phyloP scores from a whole-genome alignment of 805 yeast genomes.

The Torulaspora gathmanii region DNA sequence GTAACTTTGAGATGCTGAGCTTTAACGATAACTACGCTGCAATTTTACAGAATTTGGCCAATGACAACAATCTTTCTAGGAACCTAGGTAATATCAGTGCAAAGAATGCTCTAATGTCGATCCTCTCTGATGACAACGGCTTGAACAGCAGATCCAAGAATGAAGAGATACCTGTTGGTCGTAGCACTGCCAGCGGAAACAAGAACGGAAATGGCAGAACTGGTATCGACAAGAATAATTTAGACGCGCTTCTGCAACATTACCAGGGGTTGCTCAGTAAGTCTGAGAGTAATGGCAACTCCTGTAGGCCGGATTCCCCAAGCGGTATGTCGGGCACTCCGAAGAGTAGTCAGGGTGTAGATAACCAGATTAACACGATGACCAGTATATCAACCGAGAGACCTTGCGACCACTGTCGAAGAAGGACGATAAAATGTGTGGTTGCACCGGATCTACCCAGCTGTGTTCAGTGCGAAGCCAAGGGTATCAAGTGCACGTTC shows the following conservation, averaged over 20 bases:
- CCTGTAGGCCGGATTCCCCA: background rate
- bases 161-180: background rate
- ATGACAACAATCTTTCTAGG: slow-evolving; percentile 14
- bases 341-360: background rate
- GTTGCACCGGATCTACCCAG: slow-evolving; percentile 55
- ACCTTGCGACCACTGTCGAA: slow-evolving; percentile 83
- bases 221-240: slow-evolving; percentile 21
- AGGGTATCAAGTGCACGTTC: slow-evolving; percentile 69
- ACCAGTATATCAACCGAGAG: slow-evolving; percentile 16
- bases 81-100: slow-evolving; percentile 7
- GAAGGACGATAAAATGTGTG: slow-evolving; percentile 76
- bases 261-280: slow-evolving; percentile 28
- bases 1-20: slow-evolving; percentile 21
- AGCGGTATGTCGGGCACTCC: background rate
- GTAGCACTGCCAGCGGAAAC: slow-evolving; percentile 1
- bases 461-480: slow-evolving; percentile 74
- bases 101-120: slow-evolving; percentile 1
- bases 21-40: slow-evolving; percentile 28
- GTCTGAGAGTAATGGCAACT: slow-evolving; percentile 9
- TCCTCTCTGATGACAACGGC: background rate
- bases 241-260: slow-evolving; percentile 30
- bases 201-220: slow-evolving; percentile 4
- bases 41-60: slow-evolving; percentile 25
- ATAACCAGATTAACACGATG: slow-evolving; percentile 2
- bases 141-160: background rate